Conservation (phyloP, 2,329 filamentous ascomycete species). For the Xylariaceae sp. region DNA sequence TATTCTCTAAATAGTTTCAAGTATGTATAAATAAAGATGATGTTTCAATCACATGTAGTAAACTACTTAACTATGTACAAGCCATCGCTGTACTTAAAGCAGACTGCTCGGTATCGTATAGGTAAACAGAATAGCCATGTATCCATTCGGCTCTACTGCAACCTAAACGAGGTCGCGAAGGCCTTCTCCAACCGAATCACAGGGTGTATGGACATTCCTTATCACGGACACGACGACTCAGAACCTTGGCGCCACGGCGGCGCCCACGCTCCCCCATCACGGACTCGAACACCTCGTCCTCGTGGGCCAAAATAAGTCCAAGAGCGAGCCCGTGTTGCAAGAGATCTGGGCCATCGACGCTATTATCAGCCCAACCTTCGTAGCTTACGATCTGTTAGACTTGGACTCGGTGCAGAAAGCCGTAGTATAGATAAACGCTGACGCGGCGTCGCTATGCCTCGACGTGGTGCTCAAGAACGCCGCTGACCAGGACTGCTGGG, state of each 20-base stretch:
- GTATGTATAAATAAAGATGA: no score
- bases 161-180: slow-evolving; percentile 11
- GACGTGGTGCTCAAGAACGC: slow-evolving; percentile 26
- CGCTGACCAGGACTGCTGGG: slow-evolving; percentile 20
- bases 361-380: slow-evolving; percentile 17
- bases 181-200: slow-evolving; percentile 20
- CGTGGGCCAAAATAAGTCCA: no score
- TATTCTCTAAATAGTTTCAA: no score
- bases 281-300: slow-evolving; percentile 20
- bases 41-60: no score
- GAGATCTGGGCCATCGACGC: slow-evolving; percentile 19
- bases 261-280: slow-evolving; percentile 12
- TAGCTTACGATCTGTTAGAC: slow-evolving; percentile 22
- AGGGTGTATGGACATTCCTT: slow-evolving; percentile 27
- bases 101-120: background rate
- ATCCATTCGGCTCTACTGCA: background rate
- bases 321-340: slow-evolving; percentile 20
- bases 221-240: no score
- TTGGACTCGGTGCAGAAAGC: slow-evolving; percentile 21
- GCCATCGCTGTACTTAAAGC: no score
- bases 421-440: no score
- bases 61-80: no score
- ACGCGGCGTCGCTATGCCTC: slow-evolving; percentile 14
- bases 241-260: slow-evolving; percentile 17
- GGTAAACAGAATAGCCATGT: background rate